phyloP scores from a whole-genome alignment of 345 rosid genomes.

The Salix arbutifolia region DNA sequence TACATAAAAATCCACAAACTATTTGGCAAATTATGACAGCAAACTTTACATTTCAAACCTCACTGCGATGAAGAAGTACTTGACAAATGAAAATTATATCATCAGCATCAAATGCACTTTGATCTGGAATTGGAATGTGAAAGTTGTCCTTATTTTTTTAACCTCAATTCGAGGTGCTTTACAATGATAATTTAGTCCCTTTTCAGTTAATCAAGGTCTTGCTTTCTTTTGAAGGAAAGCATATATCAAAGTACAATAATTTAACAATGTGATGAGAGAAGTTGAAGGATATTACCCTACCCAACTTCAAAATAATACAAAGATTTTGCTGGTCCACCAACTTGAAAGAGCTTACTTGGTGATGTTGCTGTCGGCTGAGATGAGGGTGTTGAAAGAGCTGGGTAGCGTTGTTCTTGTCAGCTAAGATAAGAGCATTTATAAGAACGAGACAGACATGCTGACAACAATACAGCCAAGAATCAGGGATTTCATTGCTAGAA shows the following conservation, averaged over 20 bases:
- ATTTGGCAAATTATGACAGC: background rate
- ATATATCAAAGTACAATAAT: background rate
- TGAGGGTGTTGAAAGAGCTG: background rate
- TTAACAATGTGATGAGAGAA: background rate
- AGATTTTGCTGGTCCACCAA: background rate
- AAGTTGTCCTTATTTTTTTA: background rate
- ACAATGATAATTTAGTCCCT: background rate
- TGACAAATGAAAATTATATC: background rate
- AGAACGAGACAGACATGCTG: background rate
- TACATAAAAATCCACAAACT: background rate
- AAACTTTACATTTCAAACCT: background rate
- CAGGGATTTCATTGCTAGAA: background rate
- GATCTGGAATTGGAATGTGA: background rate
- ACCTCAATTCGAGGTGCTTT: background rate
- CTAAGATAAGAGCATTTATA: background rate
- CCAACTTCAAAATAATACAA: background rate
- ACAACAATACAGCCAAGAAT: background rate
- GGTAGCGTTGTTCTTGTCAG: background rate
- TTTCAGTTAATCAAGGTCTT: background rate
- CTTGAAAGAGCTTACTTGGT: background rate
- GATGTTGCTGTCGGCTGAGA: background rate
- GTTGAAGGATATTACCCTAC: background rate
- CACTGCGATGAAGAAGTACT: no score
- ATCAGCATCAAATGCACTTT: background rate
- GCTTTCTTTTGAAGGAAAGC: background rate